Evolutionary conservation across 345 rosid species (phyloP).

Genomic region (Euclidium syriacum): DNA sequence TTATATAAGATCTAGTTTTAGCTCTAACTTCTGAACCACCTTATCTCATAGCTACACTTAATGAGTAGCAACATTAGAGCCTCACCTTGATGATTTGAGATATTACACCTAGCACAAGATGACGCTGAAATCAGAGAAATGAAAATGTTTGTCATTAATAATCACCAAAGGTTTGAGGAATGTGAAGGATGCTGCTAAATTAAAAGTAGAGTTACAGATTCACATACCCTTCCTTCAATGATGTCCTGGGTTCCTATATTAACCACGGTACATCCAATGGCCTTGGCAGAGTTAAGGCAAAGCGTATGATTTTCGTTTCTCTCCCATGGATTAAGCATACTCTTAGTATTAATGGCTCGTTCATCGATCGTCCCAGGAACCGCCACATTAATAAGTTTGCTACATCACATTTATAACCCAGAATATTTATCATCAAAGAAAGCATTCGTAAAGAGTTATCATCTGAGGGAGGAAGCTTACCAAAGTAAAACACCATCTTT

Average conservation of each 20-base stretch:
- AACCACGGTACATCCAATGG: conserved; percentile 97
- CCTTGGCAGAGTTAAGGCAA: conserved; percentile 95
- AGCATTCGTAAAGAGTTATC: not conserved
- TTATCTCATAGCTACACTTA: not conserved
- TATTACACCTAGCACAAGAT: conserved; percentile 93
- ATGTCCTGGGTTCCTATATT: conserved; percentile 93
- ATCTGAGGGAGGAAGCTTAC: conserved; percentile 32
- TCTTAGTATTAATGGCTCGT: conserved; percentile 93
- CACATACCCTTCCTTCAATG: conserved; percentile 94
- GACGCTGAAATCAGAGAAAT: conserved; percentile 60
- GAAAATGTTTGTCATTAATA: not conserved
- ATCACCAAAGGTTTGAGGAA: not conserved
- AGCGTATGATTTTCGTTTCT: conserved; percentile 96
- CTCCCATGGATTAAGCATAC: conserved; percentile 97
- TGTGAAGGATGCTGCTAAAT: not conserved
- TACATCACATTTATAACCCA: conserved; percentile 33
- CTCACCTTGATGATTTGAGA: conserved; percentile 94
- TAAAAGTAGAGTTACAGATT: not conserved
- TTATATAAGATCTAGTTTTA: no score
- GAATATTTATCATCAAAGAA: not conserved
- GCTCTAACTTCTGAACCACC: no score
- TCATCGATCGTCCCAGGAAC: conserved; percentile 99
- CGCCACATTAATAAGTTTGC: conserved; percentile 96
- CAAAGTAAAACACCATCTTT: conserved; percentile 97
- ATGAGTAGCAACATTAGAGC: not conserved